These are phyloP conservation scores for Hippophae gyantsensis DNA, from an alignment of 306 rosid genomes.

Conservation along the genomic window DNA sequence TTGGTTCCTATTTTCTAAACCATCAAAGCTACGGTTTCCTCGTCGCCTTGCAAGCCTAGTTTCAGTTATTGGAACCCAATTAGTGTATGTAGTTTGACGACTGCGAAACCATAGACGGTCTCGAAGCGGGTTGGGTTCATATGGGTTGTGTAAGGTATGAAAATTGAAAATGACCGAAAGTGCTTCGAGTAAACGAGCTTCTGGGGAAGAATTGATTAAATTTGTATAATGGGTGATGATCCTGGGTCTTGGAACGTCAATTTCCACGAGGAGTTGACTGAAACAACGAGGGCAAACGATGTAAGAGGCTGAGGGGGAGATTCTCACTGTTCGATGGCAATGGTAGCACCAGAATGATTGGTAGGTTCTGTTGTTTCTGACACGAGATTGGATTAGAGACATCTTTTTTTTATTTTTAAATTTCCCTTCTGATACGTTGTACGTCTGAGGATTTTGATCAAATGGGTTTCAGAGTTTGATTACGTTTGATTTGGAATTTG, in stretches of 20 bases:
- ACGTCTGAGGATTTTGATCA: background rate
- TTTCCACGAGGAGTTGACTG: constrained; percentile 52
- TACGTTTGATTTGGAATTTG: background rate
- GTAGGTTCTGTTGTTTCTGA: constrained; percentile 20
- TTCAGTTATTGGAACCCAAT: background rate
- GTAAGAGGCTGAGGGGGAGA: constrained; percentile 23
- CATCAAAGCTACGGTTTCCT: constrained; percentile 25
- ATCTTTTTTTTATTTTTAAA: constrained; percentile 13
- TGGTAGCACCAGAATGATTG: constrained; percentile 69
- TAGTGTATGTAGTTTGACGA: background rate
- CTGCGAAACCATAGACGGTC: constrained; percentile 6
- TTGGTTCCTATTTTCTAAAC: constrained; percentile 20
- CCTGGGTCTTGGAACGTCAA: constrained; percentile 36
- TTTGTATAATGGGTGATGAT: constrained; percentile 27
- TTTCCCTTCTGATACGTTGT: background rate
- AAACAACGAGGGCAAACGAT: constrained; percentile 66
- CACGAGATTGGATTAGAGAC: constrained; percentile 50
- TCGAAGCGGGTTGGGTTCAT: background rate
- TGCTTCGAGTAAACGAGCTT: constrained; percentile 69
- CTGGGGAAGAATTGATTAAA: constrained; percentile 41
- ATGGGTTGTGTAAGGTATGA: constrained; percentile 9
- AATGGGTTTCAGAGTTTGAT: background rate
- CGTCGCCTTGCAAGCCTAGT: constrained; percentile 12
- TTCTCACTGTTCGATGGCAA: constrained; percentile 48
- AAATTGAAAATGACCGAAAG: constrained; percentile 62